Base-by-base conservation (phyloP, 441 rosid genomes). In the Metrosideros polymorpha region DNA sequence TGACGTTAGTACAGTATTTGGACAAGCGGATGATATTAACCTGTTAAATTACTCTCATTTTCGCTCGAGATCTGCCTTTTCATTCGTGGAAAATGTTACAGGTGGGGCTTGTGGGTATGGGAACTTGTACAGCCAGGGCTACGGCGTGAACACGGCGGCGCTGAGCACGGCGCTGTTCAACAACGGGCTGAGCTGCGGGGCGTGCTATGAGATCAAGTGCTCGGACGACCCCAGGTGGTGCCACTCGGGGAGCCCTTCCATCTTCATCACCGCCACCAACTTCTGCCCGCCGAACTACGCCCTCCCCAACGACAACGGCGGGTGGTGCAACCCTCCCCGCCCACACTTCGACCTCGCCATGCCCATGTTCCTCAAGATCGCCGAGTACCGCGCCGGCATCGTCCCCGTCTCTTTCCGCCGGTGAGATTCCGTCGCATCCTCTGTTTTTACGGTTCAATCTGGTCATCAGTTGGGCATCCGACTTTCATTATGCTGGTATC, bases 321-420 rank as follows among this genome's bases (percentile, higher is more conserved):
- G 89, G 30, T 87, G 89, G 89, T 87, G 89, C 85, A 87, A 87
- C 89, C 89, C 89, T 77, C 89, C 89, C 6, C 86, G 89, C 9
- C 84, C 89, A 3, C 89, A 87, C 59, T 87, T 87, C 86, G 89
- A 87, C 55, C 89, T 87, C 25, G 89, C 89, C 77, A 87, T 87
- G 89, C 89, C 89, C 89, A 87, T 87, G 89, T 84, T 87, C 86
- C 86, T 87, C 77, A 87, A 84, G 84, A 87, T 87, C 49, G 89
- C 89, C 32, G 86, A 87, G 66, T 87, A 87, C 89, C 86, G 86
- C 32, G 89, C 89, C 15, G 89, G 89, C 57, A 87, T 87, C 17
- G 89, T 87, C 82, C 89, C 89, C 22, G 86, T 87, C 50, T 82
- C 89, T 14, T 87, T 30, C 83, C 86, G 89, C 83, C 85, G 89